These are phyloP conservation scores for Cyclocybe aegerita DNA, from an alignment of 768 basidiomycete species.

Conservation along the genomic window DNA sequence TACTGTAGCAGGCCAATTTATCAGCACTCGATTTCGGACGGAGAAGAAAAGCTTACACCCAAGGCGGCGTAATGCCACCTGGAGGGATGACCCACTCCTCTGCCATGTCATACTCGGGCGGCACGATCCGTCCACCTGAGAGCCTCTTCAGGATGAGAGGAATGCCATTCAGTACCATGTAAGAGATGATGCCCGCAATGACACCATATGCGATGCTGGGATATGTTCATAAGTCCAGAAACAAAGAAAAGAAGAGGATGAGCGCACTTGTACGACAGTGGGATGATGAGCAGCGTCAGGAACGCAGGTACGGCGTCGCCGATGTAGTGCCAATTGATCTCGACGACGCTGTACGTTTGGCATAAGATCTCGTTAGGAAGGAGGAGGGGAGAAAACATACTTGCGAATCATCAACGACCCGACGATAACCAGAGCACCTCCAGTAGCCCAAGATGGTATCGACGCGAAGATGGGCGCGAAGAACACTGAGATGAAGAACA, in stretches of 20 bases:
- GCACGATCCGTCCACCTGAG: slow-evolving; percentile 58
- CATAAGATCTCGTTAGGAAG: neutral
- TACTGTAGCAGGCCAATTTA: neutral
- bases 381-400: slow-evolving; percentile 31
- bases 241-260: neutral
- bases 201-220: slow-evolving; percentile 85
- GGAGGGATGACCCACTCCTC: slow-evolving; percentile 75
- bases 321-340: slow-evolving; percentile 88
- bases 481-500: slow-evolving; percentile 84
- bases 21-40: neutral
- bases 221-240: slow-evolving; percentile 1
- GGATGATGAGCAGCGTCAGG: slow-evolving; percentile 77
- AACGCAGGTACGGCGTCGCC: slow-evolving; percentile 89
- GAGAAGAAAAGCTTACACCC: slow-evolving; percentile 48
- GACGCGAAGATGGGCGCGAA: slow-evolving; percentile 89
- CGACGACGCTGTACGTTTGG: slow-evolving; percentile 51
- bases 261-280: slow-evolving; percentile 72
- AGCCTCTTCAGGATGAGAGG: slow-evolving; percentile 56
- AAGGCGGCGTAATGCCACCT: slow-evolving; percentile 64
- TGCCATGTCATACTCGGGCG: slow-evolving; percentile 60
- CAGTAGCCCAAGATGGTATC: slow-evolving; percentile 86
- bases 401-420: slow-evolving; percentile 91
- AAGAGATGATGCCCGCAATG: slow-evolving; percentile 74
- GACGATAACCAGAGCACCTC: slow-evolving; percentile 81
- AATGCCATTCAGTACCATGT: slow-evolving; percentile 71